Conservation (phyloP, 257 asterid genomes). For the Rhazya stricta region DNA sequence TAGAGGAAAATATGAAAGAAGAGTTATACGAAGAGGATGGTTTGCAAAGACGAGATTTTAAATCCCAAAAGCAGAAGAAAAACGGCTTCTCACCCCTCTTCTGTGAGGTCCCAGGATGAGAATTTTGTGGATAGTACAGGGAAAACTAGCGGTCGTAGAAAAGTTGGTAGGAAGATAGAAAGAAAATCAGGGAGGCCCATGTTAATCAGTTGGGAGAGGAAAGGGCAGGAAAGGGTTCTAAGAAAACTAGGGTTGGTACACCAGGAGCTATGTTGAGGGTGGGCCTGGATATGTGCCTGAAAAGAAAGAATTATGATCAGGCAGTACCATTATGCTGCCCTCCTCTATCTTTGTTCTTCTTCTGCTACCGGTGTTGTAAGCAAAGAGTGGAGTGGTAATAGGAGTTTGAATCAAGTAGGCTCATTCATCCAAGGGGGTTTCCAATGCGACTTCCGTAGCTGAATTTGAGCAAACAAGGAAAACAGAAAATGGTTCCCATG, state of each 20-base stretch:
- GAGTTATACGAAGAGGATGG: conserved; percentile 42
- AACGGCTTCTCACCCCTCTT: conserved; percentile 24
- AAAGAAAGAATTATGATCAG: conserved; percentile 50
- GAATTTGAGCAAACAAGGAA: conserved; percentile 26
- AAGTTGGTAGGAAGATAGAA: conserved; percentile 12
- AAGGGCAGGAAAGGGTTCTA: conserved; percentile 33
- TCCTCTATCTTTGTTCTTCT: conserved; percentile 81
- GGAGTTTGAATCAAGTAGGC: conserved; percentile 41
- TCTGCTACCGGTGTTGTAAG: conserved; percentile 80
- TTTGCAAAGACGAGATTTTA: conserved; percentile 31
- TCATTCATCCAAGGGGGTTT: conserved; percentile 23
- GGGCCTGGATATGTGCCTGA: conserved; percentile 75
- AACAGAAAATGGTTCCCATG: conserved; percentile 12
- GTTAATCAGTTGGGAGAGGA: conserved; percentile 20
- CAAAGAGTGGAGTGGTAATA: conserved; percentile 54
- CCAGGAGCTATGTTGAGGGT: conserved; percentile 39
- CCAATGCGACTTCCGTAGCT: conserved; percentile 22
- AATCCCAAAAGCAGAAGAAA: conserved; percentile 27
- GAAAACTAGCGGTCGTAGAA: conserved; percentile 17
- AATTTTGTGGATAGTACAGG: conserved; percentile 17
- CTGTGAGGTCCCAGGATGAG: conserved; percentile 25
- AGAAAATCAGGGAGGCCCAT: conserved; percentile 5
- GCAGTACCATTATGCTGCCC: conserved; percentile 73
- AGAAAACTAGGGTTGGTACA: conserved; percentile 39
- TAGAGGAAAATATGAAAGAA: conserved; percentile 34